These are phyloP conservation scores for Westerdykella ornata DNA, from an alignment of 2,329 filamentous ascomycete genomes.

Conservation along the genomic window DNA sequence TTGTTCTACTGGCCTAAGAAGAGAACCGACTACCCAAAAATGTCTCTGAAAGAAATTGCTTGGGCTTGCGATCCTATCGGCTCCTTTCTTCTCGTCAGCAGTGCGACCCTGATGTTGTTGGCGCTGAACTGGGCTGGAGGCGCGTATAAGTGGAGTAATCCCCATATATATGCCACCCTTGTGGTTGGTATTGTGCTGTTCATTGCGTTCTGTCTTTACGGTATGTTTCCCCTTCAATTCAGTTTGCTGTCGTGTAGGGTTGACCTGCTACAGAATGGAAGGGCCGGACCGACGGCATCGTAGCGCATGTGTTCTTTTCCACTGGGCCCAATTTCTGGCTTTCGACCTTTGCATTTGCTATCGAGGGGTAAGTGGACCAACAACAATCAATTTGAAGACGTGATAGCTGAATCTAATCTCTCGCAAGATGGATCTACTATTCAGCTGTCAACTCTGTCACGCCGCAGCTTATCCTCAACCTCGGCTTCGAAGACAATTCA, in stretches of 20 bases:
- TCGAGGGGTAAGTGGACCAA: constrained; percentile 42
- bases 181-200: constrained; percentile 19
- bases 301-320: constrained; percentile 52
- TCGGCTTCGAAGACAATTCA: constrained; percentile 25
- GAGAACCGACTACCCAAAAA: constrained; percentile 18
- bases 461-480: constrained; percentile 27
- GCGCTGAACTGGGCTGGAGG: constrained; percentile 30
- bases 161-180: constrained; percentile 22
- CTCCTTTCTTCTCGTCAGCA: constrained; percentile 19
- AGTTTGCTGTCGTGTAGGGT: not conserved
- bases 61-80: constrained; percentile 31
- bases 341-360: constrained; percentile 50
- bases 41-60: constrained; percentile 20
- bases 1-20: constrained; percentile 37
- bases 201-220: constrained; percentile 24
- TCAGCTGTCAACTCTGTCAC: constrained; percentile 30
- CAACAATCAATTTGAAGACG: not conserved
- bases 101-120: constrained; percentile 23
- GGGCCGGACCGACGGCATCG: constrained; percentile 48
- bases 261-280: constrained; percentile 45
- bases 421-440: constrained; percentile 47
- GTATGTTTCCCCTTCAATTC: constrained; percentile 4
- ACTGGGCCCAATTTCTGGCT: constrained; percentile 50
- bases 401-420: not conserved
- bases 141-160: constrained; percentile 18